Percentiles rank a stretch among this genome's conserved stretches.
Conservation (phyloP, 495 filamentous ascomycete species). For the Hyaloscypha finlandica region DNA sequence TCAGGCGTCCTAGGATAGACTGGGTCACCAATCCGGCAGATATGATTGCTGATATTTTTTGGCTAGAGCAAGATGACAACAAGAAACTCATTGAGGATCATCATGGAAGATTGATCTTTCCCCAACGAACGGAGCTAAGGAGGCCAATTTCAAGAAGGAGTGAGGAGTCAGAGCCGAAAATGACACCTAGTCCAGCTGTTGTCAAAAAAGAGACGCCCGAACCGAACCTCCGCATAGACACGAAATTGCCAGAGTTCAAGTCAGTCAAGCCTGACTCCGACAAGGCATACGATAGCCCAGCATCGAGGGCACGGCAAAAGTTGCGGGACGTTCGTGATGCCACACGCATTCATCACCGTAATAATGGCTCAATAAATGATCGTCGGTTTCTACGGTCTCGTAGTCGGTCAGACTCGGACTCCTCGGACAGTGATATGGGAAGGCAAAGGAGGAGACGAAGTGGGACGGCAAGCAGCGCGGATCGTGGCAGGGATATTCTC, state of each 20-base stretch:
- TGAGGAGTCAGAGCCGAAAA: slow-evolving; percentile 20
- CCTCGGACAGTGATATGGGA: slow-evolving; percentile 26
- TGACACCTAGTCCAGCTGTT: slow-evolving; percentile 6
- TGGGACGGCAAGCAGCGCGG: slow-evolving; percentile 31
- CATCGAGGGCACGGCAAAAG: slow-evolving; percentile 46
- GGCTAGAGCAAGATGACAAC: slow-evolving; percentile 77
- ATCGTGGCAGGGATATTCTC: slow-evolving; percentile 54
- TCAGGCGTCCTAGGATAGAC: slow-evolving; percentile 68
- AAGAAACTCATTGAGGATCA: slow-evolving; percentile 74
- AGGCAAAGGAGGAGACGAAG: slow-evolving; percentile 22
- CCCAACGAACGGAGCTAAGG: slow-evolving; percentile 31
- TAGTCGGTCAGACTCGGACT: slow-evolving; percentile 33
- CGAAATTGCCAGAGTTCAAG: slow-evolving; percentile 34
- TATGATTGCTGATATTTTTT: slow-evolving; percentile 80
- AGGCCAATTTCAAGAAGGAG: slow-evolving; percentile 23
- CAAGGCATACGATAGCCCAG: slow-evolving; percentile 23
- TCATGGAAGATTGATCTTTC: slow-evolving; percentile 69
- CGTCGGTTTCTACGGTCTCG: slow-evolving; percentile 28
- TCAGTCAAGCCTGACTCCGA: slow-evolving; percentile 28
- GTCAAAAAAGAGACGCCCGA: slow-evolving; percentile 13
- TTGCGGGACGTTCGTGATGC: slow-evolving; percentile 42
- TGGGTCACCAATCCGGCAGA: slow-evolving; percentile 80
- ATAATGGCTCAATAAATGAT: slow-evolving; percentile 32
- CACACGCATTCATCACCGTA: slow-evolving; percentile 47
- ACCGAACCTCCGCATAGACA: slow-evolving; percentile 28